Percentiles rank a stretch among this genome's conserved stretches.
Conservation (phyloP, 2,329 filamentous ascomycete species). For the Pestalotiopsis fici region DNA sequence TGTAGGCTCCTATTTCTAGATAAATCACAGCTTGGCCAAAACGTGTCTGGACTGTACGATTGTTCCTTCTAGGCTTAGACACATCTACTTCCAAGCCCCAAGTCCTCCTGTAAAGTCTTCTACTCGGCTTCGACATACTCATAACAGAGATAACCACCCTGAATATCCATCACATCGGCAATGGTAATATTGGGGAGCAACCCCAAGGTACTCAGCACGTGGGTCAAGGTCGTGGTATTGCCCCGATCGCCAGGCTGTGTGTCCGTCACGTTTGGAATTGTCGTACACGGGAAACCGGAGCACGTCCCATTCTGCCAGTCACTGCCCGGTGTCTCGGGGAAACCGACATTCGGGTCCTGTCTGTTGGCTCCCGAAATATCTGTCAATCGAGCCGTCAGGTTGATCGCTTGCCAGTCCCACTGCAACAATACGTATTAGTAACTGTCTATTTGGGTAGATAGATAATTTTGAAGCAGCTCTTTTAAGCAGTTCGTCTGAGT, state of each 20-base stretch:
- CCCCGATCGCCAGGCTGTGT: background rate
- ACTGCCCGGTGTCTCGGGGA: constrained; percentile 1
- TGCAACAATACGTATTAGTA: too few species aligned
- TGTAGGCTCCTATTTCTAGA: too few species aligned
- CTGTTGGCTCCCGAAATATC: constrained; percentile 4
- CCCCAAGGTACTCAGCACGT: background rate
- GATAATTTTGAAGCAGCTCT: too few species aligned
- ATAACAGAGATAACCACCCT: background rate
- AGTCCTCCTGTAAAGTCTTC: background rate
- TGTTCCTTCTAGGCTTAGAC: too few species aligned
- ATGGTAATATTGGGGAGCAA: background rate
- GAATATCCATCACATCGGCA: background rate
- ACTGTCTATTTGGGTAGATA: too few species aligned
- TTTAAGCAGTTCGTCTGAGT: too few species aligned
- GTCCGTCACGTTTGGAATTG: background rate
- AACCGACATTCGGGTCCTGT: constrained; percentile 1
- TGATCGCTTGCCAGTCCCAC: constrained; percentile 23
- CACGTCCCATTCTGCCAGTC: background rate
- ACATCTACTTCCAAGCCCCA: too few species aligned
- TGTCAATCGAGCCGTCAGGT: constrained; percentile 10
- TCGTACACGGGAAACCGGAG: background rate
- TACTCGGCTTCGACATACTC: background rate
- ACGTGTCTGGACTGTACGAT: too few species aligned
- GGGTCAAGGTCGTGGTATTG: background rate
- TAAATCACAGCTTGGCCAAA: too few species aligned